Conservation (phyloP, 257 asterid species). For the Solanum verrucosum region DNA sequence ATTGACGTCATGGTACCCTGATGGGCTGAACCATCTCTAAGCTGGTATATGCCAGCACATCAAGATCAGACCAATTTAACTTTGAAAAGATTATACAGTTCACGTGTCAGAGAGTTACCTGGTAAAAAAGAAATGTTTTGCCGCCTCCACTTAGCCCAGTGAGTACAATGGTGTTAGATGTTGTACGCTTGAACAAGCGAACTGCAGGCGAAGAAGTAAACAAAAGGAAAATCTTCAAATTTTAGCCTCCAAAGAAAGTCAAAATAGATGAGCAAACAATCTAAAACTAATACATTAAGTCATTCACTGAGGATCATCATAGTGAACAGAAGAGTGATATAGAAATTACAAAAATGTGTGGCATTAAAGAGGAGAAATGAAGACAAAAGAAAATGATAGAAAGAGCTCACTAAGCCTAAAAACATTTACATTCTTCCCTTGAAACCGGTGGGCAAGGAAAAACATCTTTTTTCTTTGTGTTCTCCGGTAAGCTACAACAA, state of each 20-base stretch:
- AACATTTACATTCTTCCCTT: background rate
- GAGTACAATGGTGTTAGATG: constrained; percentile 13
- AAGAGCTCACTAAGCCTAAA: background rate
- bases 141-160: constrained; percentile 18
- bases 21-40: constrained; percentile 84
- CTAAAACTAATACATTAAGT: background rate
- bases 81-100: background rate
- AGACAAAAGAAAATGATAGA: background rate
- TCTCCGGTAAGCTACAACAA: background rate
- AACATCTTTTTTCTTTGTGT: background rate
- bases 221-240: background rate
- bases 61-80: background rate
- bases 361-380: background rate
- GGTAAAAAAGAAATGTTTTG: constrained; percentile 12
- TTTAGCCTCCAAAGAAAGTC: background rate
- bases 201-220: background rate
- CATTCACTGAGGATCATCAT: background rate
- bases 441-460: background rate
- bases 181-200: background rate
- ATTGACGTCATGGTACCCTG: constrained; percentile 85
- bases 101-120: constrained; percentile 2
- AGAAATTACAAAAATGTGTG: background rate
- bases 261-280: background rate
- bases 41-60: constrained; percentile 26
- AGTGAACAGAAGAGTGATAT: background rate